These are phyloP conservation scores for Massariosphaeria phaeospora DNA, from an alignment of 495 filamentous ascomycete genomes.

Conservation along the genomic window DNA sequence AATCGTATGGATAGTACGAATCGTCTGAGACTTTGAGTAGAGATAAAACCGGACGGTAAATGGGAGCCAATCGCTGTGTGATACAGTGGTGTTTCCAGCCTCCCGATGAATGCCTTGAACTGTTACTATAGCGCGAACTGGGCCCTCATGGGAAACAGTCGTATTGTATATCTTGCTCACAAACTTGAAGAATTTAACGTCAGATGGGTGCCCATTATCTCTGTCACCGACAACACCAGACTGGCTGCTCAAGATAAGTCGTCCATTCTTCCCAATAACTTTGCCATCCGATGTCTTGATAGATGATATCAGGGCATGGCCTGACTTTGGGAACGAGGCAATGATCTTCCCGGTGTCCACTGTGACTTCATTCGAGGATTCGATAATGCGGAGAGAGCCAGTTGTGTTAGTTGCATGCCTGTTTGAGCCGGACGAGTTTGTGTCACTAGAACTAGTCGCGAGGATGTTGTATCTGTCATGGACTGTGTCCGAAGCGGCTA, in stretches of 20 bases:
- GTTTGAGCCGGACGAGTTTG: background rate
- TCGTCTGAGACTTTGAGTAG: conserved; percentile 12
- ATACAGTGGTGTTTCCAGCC: background rate
- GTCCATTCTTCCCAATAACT: conserved; percentile 6
- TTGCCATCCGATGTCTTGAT: conserved; percentile 3
- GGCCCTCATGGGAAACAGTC: background rate
- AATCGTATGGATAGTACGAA: conserved; percentile 11
- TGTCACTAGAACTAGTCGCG: background rate
- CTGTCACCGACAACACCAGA: conserved; percentile 3
- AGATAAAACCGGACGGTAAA: conserved; percentile 18
- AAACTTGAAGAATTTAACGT: conserved; percentile 8
- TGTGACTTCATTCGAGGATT: background rate
- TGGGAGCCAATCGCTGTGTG: conserved; percentile 13
- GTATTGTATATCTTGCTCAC: conserved; percentile 12
- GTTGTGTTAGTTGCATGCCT: background rate
- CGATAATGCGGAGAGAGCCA: background rate
- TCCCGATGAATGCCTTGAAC: conserved; percentile 9
- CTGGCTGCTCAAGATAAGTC: conserved; percentile 4
- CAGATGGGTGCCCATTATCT: background rate
- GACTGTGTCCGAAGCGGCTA: background rate
- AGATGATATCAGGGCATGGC: conserved; percentile 4
- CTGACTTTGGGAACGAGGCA: conserved; percentile 9
- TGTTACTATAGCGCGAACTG: conserved; percentile 4
- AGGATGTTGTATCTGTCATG: conserved; percentile 9
- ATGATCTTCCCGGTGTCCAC: conserved; percentile 13